Conservation (phyloP, 139 green algal genomes). For the Chlamydomonas schloesseri region DNA sequence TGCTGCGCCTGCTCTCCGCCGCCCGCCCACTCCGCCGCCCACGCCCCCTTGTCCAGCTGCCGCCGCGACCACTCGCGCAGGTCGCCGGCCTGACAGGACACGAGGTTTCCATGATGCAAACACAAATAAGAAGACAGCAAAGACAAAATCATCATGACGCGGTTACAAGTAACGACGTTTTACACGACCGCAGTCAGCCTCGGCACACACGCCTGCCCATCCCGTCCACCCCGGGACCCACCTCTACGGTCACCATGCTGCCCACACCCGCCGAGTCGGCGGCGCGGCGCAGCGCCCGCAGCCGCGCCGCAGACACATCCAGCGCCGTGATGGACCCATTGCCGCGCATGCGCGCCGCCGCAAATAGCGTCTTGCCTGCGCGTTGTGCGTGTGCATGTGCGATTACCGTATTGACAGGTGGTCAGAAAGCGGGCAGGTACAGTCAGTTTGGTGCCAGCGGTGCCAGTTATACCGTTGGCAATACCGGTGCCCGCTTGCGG, state of each 20-base stretch:
- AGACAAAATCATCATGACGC: too few relatives aligned
- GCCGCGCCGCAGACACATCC: conserved; percentile 54
- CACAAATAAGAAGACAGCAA: too few relatives aligned
- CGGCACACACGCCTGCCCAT: too few relatives aligned
- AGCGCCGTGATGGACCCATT: conserved; percentile 63
- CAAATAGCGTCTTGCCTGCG: conserved; percentile 85
- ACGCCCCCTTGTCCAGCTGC: neutral
- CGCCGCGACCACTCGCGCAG: conserved; percentile 43
- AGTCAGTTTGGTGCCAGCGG: too few relatives aligned
- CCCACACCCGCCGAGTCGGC: conserved; percentile 48
- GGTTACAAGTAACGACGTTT: too few relatives aligned
- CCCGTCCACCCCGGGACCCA: too few relatives aligned
- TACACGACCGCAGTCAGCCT: too few relatives aligned
- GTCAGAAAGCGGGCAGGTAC: too few relatives aligned
- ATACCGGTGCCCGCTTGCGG: too few relatives aligned
- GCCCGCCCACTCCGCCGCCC: conserved; percentile 7
- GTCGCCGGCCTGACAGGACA: conserved; percentile 46
- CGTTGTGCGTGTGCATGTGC: neutral
- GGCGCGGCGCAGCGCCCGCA: conserved; percentile 51
- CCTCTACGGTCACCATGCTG: conserved; percentile 6
- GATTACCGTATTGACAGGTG: too few relatives aligned
- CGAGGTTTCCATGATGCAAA: too few relatives aligned
- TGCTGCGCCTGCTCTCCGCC: neutral
- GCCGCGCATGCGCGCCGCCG: conserved; percentile 63
- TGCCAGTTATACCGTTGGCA: too few relatives aligned